phyloP scores from a whole-genome alignment of 139 green algal genomes.

The Gonium pectorale region DNA sequence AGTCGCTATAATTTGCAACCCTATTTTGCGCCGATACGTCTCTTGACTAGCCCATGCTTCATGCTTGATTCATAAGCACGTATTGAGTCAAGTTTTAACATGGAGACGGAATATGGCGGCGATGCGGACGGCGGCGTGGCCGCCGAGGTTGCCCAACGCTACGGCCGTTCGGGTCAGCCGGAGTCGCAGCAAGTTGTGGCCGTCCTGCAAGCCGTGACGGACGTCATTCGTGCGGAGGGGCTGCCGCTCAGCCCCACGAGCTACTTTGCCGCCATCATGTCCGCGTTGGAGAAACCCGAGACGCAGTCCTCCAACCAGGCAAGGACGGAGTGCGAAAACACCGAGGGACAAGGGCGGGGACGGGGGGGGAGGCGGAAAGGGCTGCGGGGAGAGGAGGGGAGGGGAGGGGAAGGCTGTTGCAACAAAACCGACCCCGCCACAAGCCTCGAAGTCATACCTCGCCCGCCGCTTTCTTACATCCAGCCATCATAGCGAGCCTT shows the following conservation, averaged over 20 bases:
- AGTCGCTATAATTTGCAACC: too few relatives aligned
- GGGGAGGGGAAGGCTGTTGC: too few relatives aligned
- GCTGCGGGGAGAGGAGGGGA: background rate
- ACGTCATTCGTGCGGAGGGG: slow-evolving; percentile 72
- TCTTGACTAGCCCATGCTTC: too few relatives aligned
- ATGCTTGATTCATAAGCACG: too few relatives aligned
- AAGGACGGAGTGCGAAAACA: too few relatives aligned
- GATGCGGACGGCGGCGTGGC: slow-evolving; percentile 56
- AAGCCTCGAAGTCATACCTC: too few relatives aligned
- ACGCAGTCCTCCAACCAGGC: slow-evolving; percentile 61
- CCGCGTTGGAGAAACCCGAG: slow-evolving; percentile 74
- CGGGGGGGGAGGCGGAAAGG: background rate
- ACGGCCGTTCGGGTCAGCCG: slow-evolving; percentile 73
- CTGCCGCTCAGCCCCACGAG: slow-evolving; percentile 79
- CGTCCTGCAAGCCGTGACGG: slow-evolving; percentile 72
- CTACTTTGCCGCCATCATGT: slow-evolving; percentile 89
- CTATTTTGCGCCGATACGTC: too few relatives aligned
- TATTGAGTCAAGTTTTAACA: too few relatives aligned
- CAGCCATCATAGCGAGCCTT: too few relatives aligned
- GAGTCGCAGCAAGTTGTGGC: slow-evolving; percentile 78
- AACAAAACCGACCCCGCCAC: too few relatives aligned
- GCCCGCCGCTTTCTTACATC: too few relatives aligned
- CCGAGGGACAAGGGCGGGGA: background rate
- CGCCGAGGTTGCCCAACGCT: slow-evolving; percentile 64
- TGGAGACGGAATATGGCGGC: slow-evolving; percentile 33